Evolutionary conservation across 2,329 filamentous ascomycete genomes (phyloP), one percentile per base, ranked within the genome.

Genomic region (Nemania diffusa): DNA sequence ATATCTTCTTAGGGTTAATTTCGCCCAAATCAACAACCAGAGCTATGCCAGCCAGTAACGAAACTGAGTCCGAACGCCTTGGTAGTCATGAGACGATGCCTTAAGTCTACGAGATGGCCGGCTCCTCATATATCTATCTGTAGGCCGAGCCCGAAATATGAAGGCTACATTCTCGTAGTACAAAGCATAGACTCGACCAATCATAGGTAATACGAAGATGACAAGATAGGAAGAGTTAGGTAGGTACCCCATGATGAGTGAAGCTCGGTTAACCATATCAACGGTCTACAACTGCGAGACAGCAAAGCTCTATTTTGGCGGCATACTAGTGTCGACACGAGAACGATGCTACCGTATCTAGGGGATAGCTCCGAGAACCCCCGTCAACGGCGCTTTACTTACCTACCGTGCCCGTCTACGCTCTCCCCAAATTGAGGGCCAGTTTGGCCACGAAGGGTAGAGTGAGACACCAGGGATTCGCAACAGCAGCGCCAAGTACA

Each of bases 251-350:
- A 64, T 68, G 61, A 64, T 58, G 57, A 65, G 61, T 60, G 59
- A 69, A 60, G 63, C 67, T 57, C 55, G 59, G 48, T 59, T 56
- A 63, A 44, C n/a, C 32, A 63, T 69, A 57, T 57, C 55, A 50
- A 57, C 22, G 22, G 51, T 46, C 55, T 67, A 58, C 57, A 64
- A 53, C 64, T 44, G 56, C 44, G 44, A 62, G 57, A 48, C 34
- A 42, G 11, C 58, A 46, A 59, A 32, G 62, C 58, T 64, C 62
- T 66, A 56, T 53, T 64, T 69, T 64, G 29, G 55, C 62, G 58
- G 50, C 68, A 68, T 62, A 50, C 65, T 68, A 63, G 53, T 37
- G 24, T 65, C 65, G 59, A 70, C 68, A 70, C 68, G 68, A 70
- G 68, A 62, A 62, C 50, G 62, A 68, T 70, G 62, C 50, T 63